Evolutionary conservation across 371 early-diverging fungal species (phyloP), one percentile per base, ranked within the genome.

Genomic region (Saksenaea vasiformis): DNA sequence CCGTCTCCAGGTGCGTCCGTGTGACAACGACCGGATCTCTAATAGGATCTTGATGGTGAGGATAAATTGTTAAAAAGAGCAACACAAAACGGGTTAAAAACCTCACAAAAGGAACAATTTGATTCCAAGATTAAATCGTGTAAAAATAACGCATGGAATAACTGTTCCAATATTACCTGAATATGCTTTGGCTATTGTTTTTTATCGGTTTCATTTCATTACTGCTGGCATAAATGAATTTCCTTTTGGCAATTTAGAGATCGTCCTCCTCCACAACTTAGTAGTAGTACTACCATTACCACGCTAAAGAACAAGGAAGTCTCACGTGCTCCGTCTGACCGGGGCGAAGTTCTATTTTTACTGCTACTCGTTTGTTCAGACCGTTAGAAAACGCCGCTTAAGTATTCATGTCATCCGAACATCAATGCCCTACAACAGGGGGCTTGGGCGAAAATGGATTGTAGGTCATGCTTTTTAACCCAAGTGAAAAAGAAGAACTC

Each of bases 381-480:
- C n/a, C 15, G 9, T 31, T 31, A 31, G 10, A 47, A 19, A 47
- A 22, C 51, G 51, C 51, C 51, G 51, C 51, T 47, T 47, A 22
- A 47, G 10, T 22, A 41, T n/a, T 1, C n/a, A 47, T 47, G 51
- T 47, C 47, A 37, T 47, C 61, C 3, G 37, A 61, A 53, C 51
- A 34, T 10, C 47, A 47, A 28, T 61, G 61, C 34, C 61, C 61
- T 3, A 61, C 61, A 13, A 37, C 47, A 34, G 53, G 53, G 3
- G 61, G 61, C 15, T 22, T 61, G 10, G 53, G 53, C 26, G 54
- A 61, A 17, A 54, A 61, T 61, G 61, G 61, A 38, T 61, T 61
- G 61, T 61, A 61, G 7, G 61, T 61, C 17, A 14, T 24, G 5
- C 14, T 11, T 1, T 26, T 24, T 35, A 28, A 15, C 8, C 17